phyloP scores from a whole-genome alignment of 352 stramenopile species.

The Phytophthora cactorum region DNA sequence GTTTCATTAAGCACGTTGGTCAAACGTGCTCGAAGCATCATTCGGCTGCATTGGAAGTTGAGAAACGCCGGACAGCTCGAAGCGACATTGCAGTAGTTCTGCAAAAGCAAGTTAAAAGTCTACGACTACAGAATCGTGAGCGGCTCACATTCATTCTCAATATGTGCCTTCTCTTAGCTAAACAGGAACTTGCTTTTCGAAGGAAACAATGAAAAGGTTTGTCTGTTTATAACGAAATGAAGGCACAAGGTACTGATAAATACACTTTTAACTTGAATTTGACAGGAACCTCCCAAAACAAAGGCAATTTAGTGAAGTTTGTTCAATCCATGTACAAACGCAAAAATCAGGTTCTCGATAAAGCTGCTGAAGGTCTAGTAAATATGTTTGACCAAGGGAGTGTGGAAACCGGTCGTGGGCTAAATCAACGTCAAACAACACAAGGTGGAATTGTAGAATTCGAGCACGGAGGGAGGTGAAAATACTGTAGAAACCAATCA shows the following conservation, averaged over 20 bases:
- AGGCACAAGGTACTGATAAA: no score
- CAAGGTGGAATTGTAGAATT: constrained; percentile 3
- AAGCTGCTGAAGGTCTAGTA: neutral
- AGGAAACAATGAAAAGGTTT: no score
- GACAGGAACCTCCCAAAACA: no score
- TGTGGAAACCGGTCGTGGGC: neutral
- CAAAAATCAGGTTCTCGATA: neutral
- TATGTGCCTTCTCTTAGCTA: no score
- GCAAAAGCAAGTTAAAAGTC: no score
- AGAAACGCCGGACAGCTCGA: neutral
- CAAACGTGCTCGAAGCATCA: neutral
- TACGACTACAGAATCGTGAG: no score
- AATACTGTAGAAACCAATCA: constrained; percentile 8
- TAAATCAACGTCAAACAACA: constrained; percentile 8
- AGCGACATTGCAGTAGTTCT: neutral
- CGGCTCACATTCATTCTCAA: no score
- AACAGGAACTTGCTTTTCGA: no score
- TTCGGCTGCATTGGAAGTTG: neutral
- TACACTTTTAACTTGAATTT: no score
- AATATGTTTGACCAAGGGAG: neutral
- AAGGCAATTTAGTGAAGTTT: no score
- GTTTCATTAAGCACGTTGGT: neutral
- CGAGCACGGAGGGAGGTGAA: neutral
- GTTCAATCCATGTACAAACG: neutral
- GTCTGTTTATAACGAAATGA: no score